Evolutionary conservation across 805 yeast species (phyloP), one percentile per base, ranked within the genome.

Genomic region (Danielozyma ontarioensis): DNA sequence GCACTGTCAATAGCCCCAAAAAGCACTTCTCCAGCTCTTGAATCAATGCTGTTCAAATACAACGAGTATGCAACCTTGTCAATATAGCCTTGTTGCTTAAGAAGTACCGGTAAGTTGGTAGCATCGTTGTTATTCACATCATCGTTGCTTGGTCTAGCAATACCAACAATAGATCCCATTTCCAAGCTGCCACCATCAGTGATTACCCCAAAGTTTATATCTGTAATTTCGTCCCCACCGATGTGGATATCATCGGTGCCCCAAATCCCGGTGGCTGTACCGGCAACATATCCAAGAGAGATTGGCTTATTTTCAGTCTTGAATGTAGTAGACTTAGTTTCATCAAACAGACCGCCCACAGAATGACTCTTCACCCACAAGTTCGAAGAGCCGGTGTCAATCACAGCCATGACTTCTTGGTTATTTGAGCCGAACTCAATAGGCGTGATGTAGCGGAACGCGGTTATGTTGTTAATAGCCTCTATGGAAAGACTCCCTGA

Each of bases 391-490:
- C 22, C 22, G 22, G 22, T 19, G 22, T 19, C 22, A 10, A 19
- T 19, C 24, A 79, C 52, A 6, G 81, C 76, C 8, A 62, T 13
- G 5, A 25, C 17, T 10, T 25, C 17, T 7, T 5, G 4, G 27
- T n/a, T 13, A 11, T n/a, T 6, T 7, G 27, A 13, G 4, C 27
- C 27, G 5, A 25, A 6, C 17, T 10, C 11, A 10, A 25, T 10
- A 11, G 10, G 13, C 17, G 27, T 13, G 17, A 25, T 11, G 15
- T 25, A 25, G n/a, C n/a, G n/a, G n/a, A n/a, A n/a, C n/a, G n/a
- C n/a, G n/a, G n/a, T n/a, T n/a, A n/a, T n/a, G n/a, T n/a, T n/a
- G n/a, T n/a, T n/a, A n/a, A n/a, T n/a, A n/a, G n/a, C n/a, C n/a
- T n/a, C n/a, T n/a, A n/a, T n/a, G n/a, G n/a, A n/a, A n/a, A n/a